Conservation (phyloP, 805 yeast species). For the Kazachstania martiniae region DNA sequence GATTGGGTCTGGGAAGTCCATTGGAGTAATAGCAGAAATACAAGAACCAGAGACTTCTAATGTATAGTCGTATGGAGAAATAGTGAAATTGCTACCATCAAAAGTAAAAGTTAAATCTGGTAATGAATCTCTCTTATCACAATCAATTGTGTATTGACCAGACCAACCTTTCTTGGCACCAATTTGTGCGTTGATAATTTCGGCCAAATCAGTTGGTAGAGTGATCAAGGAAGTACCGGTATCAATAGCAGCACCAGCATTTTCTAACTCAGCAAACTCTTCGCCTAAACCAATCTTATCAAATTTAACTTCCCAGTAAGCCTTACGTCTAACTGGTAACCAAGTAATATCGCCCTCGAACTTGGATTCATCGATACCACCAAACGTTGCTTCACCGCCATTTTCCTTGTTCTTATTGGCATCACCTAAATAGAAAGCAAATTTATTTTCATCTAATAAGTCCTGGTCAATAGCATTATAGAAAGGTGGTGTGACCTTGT, state of each 20-base stretch:
- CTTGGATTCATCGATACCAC: conserved; percentile 76
- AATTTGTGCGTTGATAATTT: conserved; percentile 86
- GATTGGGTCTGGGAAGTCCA: conserved; percentile 95
- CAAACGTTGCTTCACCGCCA: conserved; percentile 92
- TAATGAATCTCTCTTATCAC: conserved; percentile 70
- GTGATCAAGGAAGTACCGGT: conserved; percentile 97
- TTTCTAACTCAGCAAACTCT: conserved; percentile 72
- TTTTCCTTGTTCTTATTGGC: conserved; percentile 49
- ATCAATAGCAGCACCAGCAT: conserved; percentile 94
- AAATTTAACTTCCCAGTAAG: conserved; percentile 97
- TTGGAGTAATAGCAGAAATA: conserved; percentile 90
- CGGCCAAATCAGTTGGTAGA: conserved; percentile 91
- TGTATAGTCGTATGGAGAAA: conserved; percentile 83
- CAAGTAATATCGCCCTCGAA: conserved; percentile 80
- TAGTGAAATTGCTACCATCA: conserved; percentile 84
- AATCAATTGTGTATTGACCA: conserved; percentile 91
- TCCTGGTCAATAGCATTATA: conserved; percentile 80
- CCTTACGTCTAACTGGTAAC: conserved; percentile 98
- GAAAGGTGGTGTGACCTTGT: conserved; percentile 86
- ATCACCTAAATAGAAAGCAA: conserved; percentile 88
- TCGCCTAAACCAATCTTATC: conserved; percentile 87
- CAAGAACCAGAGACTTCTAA: conserved; percentile 92
- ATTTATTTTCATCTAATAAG: conserved; percentile 71
- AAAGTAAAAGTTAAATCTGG: conserved; percentile 90
- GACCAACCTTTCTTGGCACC: conserved; percentile 97